A percentile compares a stretch with the other conserved stretches of the same genome.
phyloP scores from a whole-genome alignment of 306 rosid genomes.

The Albizia julibrissin region DNA sequence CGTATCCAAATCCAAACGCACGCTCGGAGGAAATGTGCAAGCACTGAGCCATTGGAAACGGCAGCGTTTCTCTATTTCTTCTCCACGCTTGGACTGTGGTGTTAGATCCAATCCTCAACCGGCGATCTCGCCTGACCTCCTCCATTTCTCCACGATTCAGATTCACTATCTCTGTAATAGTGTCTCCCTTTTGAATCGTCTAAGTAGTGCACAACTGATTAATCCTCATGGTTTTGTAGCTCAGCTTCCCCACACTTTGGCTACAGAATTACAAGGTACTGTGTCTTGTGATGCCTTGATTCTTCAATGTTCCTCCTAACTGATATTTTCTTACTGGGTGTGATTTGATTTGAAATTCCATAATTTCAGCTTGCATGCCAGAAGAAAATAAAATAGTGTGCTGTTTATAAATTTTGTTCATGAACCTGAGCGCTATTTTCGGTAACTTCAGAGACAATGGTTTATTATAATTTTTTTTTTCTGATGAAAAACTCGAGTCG shows the following conservation, averaged over 20 bases:
- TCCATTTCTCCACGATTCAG: conserved; percentile 14
- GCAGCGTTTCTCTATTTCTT: conserved; percentile 39
- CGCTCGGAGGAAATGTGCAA: conserved; percentile 7
- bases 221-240: conserved; percentile 17
- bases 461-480: conserved; percentile 8
- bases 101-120: conserved; percentile 48
- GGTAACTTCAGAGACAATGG: not conserved
- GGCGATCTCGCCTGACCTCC: conserved; percentile 53
- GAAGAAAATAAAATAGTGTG: not conserved
- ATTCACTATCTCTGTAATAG: not conserved
- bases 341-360: conserved; percentile 11
- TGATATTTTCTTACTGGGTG: conserved; percentile 6
- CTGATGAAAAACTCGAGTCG: conserved; percentile 1
- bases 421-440: conserved; percentile 26
- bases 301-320: conserved; percentile 7
- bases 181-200: conserved; percentile 25
- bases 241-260: conserved; percentile 4
- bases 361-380: conserved; percentile 3
- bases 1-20: not conserved
- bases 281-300: conserved; percentile 21
- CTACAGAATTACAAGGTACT: conserved; percentile 30
- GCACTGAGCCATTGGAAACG: conserved; percentile 34
- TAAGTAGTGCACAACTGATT: not conserved
- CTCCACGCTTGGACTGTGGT: conserved; percentile 18
- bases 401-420: not conserved